Conservation (phyloP, 148 eudicot genomes). For the Chenopodium quinoa region DNA sequence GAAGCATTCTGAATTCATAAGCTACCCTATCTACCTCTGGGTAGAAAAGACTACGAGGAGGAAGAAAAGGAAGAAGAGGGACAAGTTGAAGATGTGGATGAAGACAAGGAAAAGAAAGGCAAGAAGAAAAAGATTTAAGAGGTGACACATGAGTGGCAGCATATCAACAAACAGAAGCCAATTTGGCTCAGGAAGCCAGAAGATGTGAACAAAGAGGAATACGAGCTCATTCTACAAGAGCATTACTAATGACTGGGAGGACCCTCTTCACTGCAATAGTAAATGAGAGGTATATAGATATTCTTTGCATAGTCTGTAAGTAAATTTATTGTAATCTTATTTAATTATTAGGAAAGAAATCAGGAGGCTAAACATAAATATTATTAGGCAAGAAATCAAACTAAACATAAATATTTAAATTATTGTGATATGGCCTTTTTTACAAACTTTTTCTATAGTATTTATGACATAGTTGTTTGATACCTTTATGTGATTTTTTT, state of each 20-base stretch:
- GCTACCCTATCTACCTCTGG: slow-evolving; percentile 34
- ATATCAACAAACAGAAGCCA: neutral
- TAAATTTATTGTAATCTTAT: too few species aligned
- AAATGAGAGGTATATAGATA: too few species aligned
- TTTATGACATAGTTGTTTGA: too few species aligned
- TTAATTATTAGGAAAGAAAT: too few species aligned
- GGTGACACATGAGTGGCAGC: neutral
- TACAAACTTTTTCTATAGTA: too few species aligned
- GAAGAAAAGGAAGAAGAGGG: slow-evolving; percentile 48
- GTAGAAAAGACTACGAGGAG: slow-evolving; percentile 83
- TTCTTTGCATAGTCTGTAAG: too few species aligned
- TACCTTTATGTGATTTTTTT: too few species aligned
- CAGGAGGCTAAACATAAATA: too few species aligned
- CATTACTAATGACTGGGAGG: slow-evolving; percentile 22
- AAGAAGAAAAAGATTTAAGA: neutral
- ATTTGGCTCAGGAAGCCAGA: neutral
- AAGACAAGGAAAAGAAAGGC: slow-evolving; percentile 30
- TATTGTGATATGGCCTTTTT: too few species aligned
- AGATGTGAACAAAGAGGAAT: neutral
- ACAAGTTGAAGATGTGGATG: slow-evolving; percentile 45
- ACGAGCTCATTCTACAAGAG: neutral
- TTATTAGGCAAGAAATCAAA: too few species aligned
- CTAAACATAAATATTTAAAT: too few species aligned
- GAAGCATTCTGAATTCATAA: slow-evolving; percentile 81
- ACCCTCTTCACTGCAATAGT: slow-evolving; percentile 50